Percentiles rank a stretch among this genome's conserved stretches.
These are phyloP conservation scores for Volvox carteri DNA, from an alignment of 163 green algal species.

Conservation along the genomic window DNA sequence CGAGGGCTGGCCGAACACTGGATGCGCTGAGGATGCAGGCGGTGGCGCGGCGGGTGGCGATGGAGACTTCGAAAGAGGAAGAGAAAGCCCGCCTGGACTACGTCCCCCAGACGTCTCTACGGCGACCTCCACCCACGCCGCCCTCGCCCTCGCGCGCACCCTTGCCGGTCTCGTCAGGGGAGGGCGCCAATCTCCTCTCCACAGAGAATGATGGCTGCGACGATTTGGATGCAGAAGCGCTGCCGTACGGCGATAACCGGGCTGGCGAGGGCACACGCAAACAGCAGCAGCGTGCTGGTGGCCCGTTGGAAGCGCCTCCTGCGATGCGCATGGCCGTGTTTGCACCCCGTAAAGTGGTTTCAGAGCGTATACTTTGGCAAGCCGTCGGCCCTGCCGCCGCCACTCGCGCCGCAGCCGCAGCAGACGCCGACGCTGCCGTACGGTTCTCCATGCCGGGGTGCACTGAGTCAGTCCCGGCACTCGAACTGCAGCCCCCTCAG, in stretches of 20 bases:
- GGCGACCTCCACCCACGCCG: no score
- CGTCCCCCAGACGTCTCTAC: not conserved
- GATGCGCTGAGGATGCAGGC: slow-evolving; percentile 24
- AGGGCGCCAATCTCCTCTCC: no score
- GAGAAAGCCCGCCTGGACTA: not conserved
- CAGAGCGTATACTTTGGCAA: not conserved
- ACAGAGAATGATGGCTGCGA: not conserved
- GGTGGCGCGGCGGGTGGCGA: slow-evolving; percentile 11
- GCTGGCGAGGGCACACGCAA: not conserved
- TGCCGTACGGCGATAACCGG: not conserved
- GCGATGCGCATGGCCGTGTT: not conserved
- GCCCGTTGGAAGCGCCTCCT: no score
- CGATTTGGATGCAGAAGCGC: not conserved
- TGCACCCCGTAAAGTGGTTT: not conserved
- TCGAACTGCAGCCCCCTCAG: no score
- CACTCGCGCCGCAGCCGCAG: no score
- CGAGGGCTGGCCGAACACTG: not conserved
- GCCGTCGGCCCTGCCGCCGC: not conserved
- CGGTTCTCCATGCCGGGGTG: not conserved
- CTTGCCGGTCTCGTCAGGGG: no score
- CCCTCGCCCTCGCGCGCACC: not conserved
- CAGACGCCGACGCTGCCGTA: not conserved
- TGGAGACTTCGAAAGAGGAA: not conserved
- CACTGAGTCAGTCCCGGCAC: not conserved
- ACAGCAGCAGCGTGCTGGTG: not conserved